phyloP scores from a whole-genome alignment of 2,329 filamentous ascomycete genomes.

The Westerdykella aurantiaca region DNA sequence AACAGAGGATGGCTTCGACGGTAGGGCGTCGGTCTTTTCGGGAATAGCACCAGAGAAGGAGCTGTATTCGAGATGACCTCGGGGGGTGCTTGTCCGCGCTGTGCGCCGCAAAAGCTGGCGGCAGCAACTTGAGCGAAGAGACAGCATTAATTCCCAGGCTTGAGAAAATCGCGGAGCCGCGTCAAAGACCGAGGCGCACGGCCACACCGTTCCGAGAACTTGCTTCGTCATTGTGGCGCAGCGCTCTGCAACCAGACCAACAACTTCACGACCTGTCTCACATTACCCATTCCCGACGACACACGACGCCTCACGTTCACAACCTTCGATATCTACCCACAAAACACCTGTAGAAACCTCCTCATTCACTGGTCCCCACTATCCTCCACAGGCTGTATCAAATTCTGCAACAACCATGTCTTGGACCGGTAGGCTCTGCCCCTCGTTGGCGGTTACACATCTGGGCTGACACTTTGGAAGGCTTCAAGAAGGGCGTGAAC shows the following conservation, averaged over 20 bases:
- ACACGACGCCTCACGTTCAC: neutral
- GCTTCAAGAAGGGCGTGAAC: constrained; percentile 95
- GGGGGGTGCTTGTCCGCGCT: no score
- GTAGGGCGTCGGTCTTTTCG: no score
- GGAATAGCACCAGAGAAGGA: constrained; percentile 1
- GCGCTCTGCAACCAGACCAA: neutral
- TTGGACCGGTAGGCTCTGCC: constrained; percentile 53
- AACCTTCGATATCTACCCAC: neutral
- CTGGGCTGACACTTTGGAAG: constrained; percentile 40
- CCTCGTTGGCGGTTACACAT: constrained; percentile 3
- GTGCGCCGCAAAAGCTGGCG: no score
- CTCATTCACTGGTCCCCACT: neutral
- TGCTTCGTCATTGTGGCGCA: neutral
- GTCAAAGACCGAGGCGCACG: no score
- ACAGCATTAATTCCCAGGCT: no score
- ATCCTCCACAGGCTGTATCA: neutral
- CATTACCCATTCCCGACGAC: neutral
- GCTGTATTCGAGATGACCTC: neutral
- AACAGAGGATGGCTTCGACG: neutral
- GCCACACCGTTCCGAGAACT: no score
- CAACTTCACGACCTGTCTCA: neutral
- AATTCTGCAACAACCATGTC: constrained; percentile 28
- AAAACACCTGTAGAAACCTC: no score
- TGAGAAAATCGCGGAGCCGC: no score
- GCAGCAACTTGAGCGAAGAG: no score